Evolutionary conservation across 108 stramenopile genomes (phyloP).

Genomic region (Nitzschia inconspicua): DNA sequence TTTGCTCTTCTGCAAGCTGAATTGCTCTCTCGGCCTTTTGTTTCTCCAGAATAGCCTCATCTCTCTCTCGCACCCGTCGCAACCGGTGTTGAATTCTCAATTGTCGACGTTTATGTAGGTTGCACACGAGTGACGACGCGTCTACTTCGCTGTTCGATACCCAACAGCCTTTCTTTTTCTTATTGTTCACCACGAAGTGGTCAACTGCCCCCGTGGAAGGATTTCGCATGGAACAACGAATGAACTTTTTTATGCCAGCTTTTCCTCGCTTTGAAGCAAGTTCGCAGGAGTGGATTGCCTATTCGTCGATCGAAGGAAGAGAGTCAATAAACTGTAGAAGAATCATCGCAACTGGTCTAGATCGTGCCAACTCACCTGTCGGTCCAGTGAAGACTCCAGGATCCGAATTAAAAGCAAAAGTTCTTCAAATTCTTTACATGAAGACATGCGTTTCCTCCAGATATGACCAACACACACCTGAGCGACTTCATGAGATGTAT

Average conservation of each 20-base stretch:
- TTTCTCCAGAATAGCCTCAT: neutral
- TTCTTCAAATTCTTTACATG: slow-evolving; percentile 53
- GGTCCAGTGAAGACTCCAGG: slow-evolving; percentile 57
- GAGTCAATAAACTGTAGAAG: neutral
- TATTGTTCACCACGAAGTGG: slow-evolving; percentile 51
- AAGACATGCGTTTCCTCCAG: slow-evolving; percentile 63
- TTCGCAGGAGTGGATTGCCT: slow-evolving; percentile 36
- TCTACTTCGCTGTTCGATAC: slow-evolving; percentile 44
- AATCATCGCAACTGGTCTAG: slow-evolving; percentile 2
- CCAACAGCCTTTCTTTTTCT: slow-evolving; percentile 51
- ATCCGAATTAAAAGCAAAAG: slow-evolving; percentile 46
- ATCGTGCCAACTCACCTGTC: slow-evolving; percentile 31
- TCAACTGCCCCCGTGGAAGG: slow-evolving; percentile 43
- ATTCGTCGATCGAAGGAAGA: neutral
- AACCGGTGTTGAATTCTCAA: slow-evolving; percentile 3
- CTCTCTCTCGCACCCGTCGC: neutral
- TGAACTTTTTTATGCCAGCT: slow-evolving; percentile 25
- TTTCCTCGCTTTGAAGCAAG: slow-evolving; percentile 29
- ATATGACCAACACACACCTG: slow-evolving; percentile 61
- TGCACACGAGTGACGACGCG: slow-evolving; percentile 35
- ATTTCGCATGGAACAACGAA: slow-evolving; percentile 44
- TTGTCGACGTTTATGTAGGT: slow-evolving; percentile 20
- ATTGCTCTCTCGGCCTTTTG: neutral
- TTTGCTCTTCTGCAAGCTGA: slow-evolving; percentile 4
- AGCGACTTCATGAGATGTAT: slow-evolving; percentile 73